A percentile compares a stretch with the other conserved stretches of the same genome.
These are phyloP conservation scores for Alternaria angustiovoidea DNA, from an alignment of 2,329 filamentous ascomycete genomes.

Conservation along the genomic window DNA sequence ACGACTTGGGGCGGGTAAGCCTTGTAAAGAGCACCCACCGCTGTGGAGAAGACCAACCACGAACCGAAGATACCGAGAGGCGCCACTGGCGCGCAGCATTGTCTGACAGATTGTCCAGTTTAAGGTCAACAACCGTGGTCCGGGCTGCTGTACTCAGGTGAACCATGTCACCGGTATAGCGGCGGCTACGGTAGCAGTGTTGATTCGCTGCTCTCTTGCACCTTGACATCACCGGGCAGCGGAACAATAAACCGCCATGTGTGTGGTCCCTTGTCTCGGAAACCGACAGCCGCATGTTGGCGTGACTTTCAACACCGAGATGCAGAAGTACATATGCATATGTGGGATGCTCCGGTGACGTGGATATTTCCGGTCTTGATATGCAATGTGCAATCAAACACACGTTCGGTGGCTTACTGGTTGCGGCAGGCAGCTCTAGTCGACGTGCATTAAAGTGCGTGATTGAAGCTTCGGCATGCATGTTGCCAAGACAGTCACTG, in stretches of 20 bases:
- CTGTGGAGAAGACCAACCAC: slow-evolving; percentile 7
- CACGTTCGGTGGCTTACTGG: slow-evolving; percentile 16
- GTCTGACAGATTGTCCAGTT: slow-evolving; percentile 11
- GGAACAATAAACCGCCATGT: slow-evolving; percentile 16
- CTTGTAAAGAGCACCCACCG: slow-evolving; percentile 22
- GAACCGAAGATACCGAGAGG: slow-evolving; percentile 17
- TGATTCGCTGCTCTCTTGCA: neutral
- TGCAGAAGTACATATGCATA: slow-evolving; percentile 9
- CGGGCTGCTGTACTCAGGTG: slow-evolving; percentile 9
- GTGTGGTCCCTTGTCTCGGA: slow-evolving; percentile 13
- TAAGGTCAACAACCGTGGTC: slow-evolving; percentile 14
- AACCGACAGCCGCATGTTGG: slow-evolving; percentile 9
- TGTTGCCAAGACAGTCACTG: slow-evolving; percentile 22
- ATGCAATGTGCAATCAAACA: slow-evolving; percentile 8
- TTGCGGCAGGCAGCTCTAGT: slow-evolving; percentile 10
- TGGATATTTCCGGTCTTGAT: slow-evolving; percentile 11
- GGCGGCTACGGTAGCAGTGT: slow-evolving; percentile 4
- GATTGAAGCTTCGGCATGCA: slow-evolving; percentile 20
- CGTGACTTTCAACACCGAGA: slow-evolving; percentile 8
- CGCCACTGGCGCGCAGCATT: slow-evolving; percentile 15
- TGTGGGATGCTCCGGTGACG: slow-evolving; percentile 13
- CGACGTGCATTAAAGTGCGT: slow-evolving; percentile 8
- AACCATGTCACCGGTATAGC: slow-evolving; percentile 22
- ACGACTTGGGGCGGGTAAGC: slow-evolving; percentile 33
- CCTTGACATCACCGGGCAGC: slow-evolving; percentile 13